Evolutionary conservation across 78 protist species (phyloP).

Genomic region (Guillardia theta): DNA sequence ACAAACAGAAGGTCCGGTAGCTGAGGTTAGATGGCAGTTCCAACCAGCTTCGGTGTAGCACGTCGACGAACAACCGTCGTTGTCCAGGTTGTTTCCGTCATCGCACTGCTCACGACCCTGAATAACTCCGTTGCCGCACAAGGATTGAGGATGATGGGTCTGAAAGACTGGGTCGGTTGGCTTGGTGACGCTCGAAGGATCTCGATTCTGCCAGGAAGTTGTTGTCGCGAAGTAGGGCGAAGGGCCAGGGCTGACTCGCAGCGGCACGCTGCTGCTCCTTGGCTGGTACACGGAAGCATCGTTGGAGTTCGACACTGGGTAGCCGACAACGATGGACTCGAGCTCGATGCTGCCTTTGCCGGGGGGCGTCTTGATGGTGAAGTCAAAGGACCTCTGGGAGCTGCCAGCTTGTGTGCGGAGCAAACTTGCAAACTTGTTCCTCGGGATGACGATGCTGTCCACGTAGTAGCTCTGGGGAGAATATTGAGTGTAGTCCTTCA

Average conservation of each 20-base stretch:
- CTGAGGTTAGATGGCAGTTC: background rate
- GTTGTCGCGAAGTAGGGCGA: background rate
- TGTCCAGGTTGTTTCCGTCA: slow-evolving; percentile 30
- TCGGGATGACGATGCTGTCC: background rate
- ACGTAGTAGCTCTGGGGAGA: background rate
- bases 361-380: slow-evolving; percentile 17
- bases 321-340: background rate
- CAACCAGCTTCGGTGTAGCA: background rate
- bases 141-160: background rate
- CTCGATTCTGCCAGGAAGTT: background rate
- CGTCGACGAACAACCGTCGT: slow-evolving; percentile 14
- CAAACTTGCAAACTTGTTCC: background rate
- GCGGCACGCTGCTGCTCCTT: background rate
- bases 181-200: background rate
- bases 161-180: background rate
- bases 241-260: slow-evolving; percentile 8
- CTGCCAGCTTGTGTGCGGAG: background rate
- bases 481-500: background rate
- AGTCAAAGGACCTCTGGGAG: background rate
- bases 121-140: slow-evolving; percentile 35
- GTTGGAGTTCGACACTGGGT: background rate
- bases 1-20: background rate
- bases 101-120: slow-evolving; percentile 23
- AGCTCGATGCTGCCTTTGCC: background rate
- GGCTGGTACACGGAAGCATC: background rate